Conservation (phyloP, 176 grass and related monocot genomes). For the Bromus sterilis region DNA sequence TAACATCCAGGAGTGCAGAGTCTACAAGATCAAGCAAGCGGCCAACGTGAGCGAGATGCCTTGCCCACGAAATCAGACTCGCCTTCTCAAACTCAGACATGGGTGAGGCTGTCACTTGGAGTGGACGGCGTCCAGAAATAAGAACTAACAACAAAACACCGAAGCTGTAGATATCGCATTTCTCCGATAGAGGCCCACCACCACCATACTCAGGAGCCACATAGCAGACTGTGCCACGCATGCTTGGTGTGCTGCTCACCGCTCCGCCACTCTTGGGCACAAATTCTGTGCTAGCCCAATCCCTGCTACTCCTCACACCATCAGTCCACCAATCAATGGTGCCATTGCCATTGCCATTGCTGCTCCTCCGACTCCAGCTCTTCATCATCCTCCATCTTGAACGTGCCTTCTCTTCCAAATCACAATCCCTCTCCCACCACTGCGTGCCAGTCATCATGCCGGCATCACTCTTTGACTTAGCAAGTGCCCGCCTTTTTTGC, state of each 20-base stretch:
- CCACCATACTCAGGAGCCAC: conserved; percentile 84
- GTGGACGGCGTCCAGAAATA: conserved; percentile 77
- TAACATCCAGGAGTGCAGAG: conserved; percentile 52
- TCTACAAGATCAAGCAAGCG: conserved; percentile 83
- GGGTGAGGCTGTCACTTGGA: conserved; percentile 79
- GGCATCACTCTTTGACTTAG: conserved; percentile 55
- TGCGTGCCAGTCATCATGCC: conserved; percentile 28
- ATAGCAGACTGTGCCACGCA: conserved; percentile 96
- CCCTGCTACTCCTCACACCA: conserved; percentile 39
- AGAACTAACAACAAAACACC: conserved; percentile 84
- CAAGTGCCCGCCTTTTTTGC: conserved; percentile 48
- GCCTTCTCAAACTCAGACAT: conserved; percentile 93
- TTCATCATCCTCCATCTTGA: conserved; percentile 73
- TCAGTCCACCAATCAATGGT: conserved; percentile 67
- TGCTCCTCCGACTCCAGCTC: conserved; percentile 61
- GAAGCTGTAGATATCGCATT: conserved; percentile 97
- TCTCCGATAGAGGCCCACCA: conserved; percentile 75
- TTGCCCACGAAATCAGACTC: conserved; percentile 84
- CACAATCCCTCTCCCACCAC: conserved; percentile 78
- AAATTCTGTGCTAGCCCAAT: conserved; percentile 60
- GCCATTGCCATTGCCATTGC: conserved; percentile 25
- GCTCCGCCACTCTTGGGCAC: conserved; percentile 68
- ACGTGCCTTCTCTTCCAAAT: conserved; percentile 39
- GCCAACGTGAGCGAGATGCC: conserved; percentile 70
- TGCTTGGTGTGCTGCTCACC: conserved; percentile 89